Evolutionary conservation across 441 rosid genomes (phyloP), one percentile per base, ranked within the genome.

Genomic region (Gossypium schwendimanii): DNA sequence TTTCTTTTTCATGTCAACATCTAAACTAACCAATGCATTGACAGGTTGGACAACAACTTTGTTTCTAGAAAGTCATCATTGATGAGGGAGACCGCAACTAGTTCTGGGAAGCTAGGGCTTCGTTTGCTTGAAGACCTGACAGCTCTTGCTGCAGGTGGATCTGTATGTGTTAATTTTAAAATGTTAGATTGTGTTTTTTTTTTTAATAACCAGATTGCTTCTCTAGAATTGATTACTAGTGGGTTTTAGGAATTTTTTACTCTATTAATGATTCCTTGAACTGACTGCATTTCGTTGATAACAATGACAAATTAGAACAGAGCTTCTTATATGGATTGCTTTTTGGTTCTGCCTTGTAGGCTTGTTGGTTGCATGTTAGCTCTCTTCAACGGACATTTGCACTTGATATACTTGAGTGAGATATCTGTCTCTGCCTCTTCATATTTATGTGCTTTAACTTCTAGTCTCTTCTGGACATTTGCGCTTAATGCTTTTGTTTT

Each of bases 81-180:
- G 57, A 77, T 52, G 89, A 90, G 87, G 80, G 94, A 85, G 73
- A 78, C 81, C 76, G 77, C 87, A 79, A 84, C 87, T 71, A 80
- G 81, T 68, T 79, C 83, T 63, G 98, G 98, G 80, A 93, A 88
- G 80, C 84, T 95, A 74, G 99, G 97, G 83, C 88, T 93, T 81
- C 91, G 85, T 62, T 81, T 95, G 83, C 99, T 95, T 76, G 99
- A 95, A 89, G 98, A 95, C 94, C 92, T 93, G 92, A 93, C 97
- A 91, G 98, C 98, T 86, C 93, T 94, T 82, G 99, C 98, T 90
- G 99, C 97, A 89, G 97, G 99, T 93, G 99, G 98, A 95, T 91
- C 95, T 88, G 98, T 95, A 95, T 85, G 99, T 95, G 87, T 80
- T 84, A 83, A 77, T 81, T 85, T 86, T 84, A 28, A 20, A 54